Conservation (phyloP, 2,329 filamentous ascomycete genomes). For the Pseudonectria buxi region DNA sequence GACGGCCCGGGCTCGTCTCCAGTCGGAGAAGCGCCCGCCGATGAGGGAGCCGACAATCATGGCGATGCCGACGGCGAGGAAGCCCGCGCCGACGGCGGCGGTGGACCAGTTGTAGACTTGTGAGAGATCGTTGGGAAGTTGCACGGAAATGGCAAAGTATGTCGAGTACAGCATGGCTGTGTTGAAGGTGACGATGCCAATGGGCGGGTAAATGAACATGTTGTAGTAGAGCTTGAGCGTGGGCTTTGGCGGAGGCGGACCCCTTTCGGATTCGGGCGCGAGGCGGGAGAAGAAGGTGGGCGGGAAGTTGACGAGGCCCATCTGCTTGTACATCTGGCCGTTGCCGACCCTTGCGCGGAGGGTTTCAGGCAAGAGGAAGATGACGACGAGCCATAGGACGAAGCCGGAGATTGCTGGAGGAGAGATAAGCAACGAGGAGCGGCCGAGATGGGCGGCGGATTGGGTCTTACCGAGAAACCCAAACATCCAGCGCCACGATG, state of each 20-base stretch:
- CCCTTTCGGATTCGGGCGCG: conserved; percentile 17
- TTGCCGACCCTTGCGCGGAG: conserved; percentile 38
- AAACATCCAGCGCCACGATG: conserved; percentile 38
- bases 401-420: conserved; percentile 23
- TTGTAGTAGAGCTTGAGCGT: conserved; percentile 20
- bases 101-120: conserved; percentile 28
- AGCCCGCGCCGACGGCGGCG: conserved; percentile 28
- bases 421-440: background rate
- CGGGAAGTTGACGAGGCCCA: conserved; percentile 13
- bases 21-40: conserved; percentile 33
- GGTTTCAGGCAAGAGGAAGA: conserved; percentile 38
- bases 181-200: conserved; percentile 27
- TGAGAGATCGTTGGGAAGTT: conserved; percentile 24
- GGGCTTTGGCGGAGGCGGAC: conserved; percentile 23
- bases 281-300: conserved; percentile 16
- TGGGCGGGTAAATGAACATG: conserved; percentile 27
- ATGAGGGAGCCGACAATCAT: conserved; percentile 28
- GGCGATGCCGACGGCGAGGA: conserved; percentile 22
- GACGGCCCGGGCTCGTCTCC: conserved; percentile 19
- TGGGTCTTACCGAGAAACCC: conserved; percentile 27
- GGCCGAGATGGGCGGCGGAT: no score
- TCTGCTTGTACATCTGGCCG: conserved; percentile 22
- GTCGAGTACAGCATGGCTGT: conserved; percentile 27
- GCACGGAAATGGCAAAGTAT: conserved; percentile 26
- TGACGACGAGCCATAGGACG: conserved; percentile 21